These are phyloP conservation scores for Chloromonas sp. DNA, from an alignment of 163 green algal species.

Conservation along the genomic window DNA sequence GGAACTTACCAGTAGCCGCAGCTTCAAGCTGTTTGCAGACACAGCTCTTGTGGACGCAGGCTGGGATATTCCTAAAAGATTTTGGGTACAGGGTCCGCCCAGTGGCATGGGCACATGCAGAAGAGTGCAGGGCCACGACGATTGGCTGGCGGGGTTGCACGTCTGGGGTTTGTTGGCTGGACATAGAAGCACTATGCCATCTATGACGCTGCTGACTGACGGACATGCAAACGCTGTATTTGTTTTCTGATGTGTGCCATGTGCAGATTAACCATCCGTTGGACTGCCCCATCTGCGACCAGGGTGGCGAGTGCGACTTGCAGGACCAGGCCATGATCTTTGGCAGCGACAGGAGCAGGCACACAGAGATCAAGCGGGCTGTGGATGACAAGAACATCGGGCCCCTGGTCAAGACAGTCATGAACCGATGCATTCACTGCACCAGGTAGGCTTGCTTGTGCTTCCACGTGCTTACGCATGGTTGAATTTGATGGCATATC, in stretches of 20 bases:
- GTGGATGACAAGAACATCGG: constrained; percentile 97
- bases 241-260: background rate
- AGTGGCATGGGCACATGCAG: too few species aligned
- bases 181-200: too few species aligned
- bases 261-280: constrained; percentile 95
- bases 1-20: background rate
- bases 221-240: background rate
- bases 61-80: too few species aligned
- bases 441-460: constrained; percentile 55
- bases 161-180: too few species aligned
- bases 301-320: constrained; percentile 98
- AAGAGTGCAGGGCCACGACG: too few species aligned
- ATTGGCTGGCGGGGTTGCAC: too few species aligned
- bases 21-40: too few species aligned
- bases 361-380: constrained; percentile 88
- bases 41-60: too few species aligned
- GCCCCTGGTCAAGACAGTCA: constrained; percentile 97
- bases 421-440: constrained; percentile 99
- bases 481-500: too few species aligned
- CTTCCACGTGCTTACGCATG: too few species aligned
- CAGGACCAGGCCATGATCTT: constrained; percentile 93
- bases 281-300: constrained; percentile 99
- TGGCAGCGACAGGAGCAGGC: constrained; percentile 86
- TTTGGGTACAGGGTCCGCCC: too few species aligned
- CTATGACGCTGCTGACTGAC: too few species aligned